Evolutionary conservation across 2,329 filamentous ascomycete species (phyloP), one percentile per base, ranked within the genome.

Genomic region (Emericellopsis atlantica): DNA sequence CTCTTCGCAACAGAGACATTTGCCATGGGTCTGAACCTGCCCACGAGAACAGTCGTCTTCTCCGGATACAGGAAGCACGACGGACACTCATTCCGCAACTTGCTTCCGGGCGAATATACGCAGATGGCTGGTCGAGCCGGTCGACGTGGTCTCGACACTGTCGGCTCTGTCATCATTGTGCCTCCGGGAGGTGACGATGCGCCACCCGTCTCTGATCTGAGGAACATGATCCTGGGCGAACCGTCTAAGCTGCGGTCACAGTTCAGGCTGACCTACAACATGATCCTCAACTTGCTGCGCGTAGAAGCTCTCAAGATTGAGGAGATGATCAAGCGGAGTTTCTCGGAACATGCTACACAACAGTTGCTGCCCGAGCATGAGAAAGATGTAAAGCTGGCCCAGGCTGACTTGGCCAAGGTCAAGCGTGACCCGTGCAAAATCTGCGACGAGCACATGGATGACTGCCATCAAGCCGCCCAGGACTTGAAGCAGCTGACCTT

Each of bases 251-350:
- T 98, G 38, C 79, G 88, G 37, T 96, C 90, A 6, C 92, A 98
- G 55, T 98, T 98, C 69, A 79, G 92, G 45, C 70, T 98, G 37
- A 98, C 93, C 0, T 98, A 98, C 69, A 98, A 96, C 63, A 98
- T 98, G 92, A 98, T 98, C 45, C 68, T 98, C 24, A 98, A 96
- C 54, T 69, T 98, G 26, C 70, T 98, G 38, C 82, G 92, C 31
- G 92, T 98, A 2, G 92, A 98, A 60, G 92, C 92, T 3, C 65
- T 98, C 48, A 96, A 95, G 66, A 96, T 98, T 51, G 92, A 98
- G 59, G 92, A 98, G 62, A 98, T 98, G 92, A 98, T 98, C 68
- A 98, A 98, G 72, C 83, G 92, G 49, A 95, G 89, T 59, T 98
- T 98, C 69, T 95, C 90, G 40, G 92, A 98, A 60, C 92, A 98